phyloP scores from a whole-genome alignment of 768 basidiomycete genomes.

The Russula sp. region DNA sequence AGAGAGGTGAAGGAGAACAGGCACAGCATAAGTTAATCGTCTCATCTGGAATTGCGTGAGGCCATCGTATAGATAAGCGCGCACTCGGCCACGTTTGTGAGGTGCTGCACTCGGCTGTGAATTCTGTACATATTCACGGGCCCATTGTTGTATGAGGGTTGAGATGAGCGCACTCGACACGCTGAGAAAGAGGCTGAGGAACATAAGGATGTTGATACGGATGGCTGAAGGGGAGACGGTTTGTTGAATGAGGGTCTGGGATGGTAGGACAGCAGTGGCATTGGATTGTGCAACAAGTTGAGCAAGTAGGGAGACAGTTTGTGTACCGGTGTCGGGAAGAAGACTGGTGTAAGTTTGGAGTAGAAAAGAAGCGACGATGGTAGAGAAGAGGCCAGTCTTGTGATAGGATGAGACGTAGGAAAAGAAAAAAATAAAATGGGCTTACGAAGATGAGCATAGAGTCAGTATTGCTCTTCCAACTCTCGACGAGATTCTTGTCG shows the following conservation, averaged over 20 bases:
- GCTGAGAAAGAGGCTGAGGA: slow-evolving; percentile 14
- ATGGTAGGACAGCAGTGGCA: neutral
- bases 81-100: slow-evolving; percentile 4
- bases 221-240: neutral
- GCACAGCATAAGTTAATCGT: neutral
- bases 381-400: neutral
- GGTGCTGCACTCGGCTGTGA: neutral
- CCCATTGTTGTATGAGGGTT: slow-evolving; percentile 14
- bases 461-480: slow-evolving; percentile 15
- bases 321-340: neutral
- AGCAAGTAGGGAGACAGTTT: neutral
- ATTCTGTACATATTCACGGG: slow-evolving; percentile 2
- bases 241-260: no score
- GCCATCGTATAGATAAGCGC: neutral
- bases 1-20: slow-evolving; percentile 4
- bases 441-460: slow-evolving; percentile 18
- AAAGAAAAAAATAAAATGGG: neutral
- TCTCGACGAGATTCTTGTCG: slow-evolving; percentile 10
- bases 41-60: neutral
- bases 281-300: neutral
- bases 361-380: neutral
- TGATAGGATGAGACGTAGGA: neutral
- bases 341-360: slow-evolving; percentile 16
- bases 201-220: slow-evolving; percentile 11
- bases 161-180: slow-evolving; percentile 9